These are phyloP conservation scores for Boletus reticuloceps DNA, from an alignment of 768 basidiomycete genomes.

Conservation along the genomic window DNA sequence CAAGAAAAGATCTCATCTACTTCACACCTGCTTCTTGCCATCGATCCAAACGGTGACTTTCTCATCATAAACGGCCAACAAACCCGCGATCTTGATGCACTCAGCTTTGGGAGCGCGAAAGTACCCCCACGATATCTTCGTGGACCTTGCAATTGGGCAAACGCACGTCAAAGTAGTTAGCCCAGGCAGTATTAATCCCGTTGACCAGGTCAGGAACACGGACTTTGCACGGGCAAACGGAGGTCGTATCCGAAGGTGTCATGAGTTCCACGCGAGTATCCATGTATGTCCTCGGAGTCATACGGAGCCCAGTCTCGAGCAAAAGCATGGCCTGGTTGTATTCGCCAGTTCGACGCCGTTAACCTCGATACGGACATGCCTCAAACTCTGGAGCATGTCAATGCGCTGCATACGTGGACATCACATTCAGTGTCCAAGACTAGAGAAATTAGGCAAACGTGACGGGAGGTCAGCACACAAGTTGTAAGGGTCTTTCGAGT, in stretches of 20 bases:
- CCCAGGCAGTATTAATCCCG: constrained; percentile 27
- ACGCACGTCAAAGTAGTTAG: constrained; percentile 54
- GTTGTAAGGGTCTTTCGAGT: constrained; percentile 71
- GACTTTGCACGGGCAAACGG: constrained; percentile 67
- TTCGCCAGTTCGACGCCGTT: constrained; percentile 53
- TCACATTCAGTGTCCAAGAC: background rate
- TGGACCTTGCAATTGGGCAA: constrained; percentile 42
- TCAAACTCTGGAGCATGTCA: constrained; percentile 58
- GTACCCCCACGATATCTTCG: constrained; percentile 61
- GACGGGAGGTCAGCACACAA: constrained; percentile 29
- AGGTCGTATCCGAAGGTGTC: constrained; percentile 42
- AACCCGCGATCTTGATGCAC: constrained; percentile 48
- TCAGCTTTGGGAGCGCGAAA: constrained; percentile 55
- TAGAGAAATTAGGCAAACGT: background rate
- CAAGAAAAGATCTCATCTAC: background rate
- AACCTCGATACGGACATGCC: constrained; percentile 57
- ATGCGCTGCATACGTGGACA: constrained; percentile 45
- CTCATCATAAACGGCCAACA: constrained; percentile 63
- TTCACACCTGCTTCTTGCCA: constrained; percentile 47
- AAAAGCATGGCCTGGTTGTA: constrained; percentile 52
- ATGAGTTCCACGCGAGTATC: constrained; percentile 53
- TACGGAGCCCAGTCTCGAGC: constrained; percentile 57
- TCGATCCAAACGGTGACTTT: constrained; percentile 67
- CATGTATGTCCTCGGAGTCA: constrained; percentile 50
- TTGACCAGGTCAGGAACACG: background rate